Base-by-base conservation (phyloP, 2,329 filamentous ascomycete genomes). In the Lecanicillium sp. region DNA sequence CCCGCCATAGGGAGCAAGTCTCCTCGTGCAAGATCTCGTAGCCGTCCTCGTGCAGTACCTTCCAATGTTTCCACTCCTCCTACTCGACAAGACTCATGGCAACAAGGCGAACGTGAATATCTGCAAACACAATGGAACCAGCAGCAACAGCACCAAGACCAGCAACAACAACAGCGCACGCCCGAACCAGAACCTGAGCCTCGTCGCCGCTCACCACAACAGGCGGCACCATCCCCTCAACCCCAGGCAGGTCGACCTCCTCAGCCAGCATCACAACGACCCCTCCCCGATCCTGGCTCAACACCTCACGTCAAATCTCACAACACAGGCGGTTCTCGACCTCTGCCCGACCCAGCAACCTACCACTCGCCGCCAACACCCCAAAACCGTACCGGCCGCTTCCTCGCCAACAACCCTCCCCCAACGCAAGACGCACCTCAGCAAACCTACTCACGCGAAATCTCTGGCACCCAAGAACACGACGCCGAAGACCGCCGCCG, bases 1-100 rank as follows among this genome's bases (percentile, higher is more conserved):
- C 11, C 16, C n/a, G 51, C 46, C 44, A 20, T 18, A 11, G 31
- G 35, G n/a, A 40, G 42, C 13, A 41, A 29, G 13, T 39, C 37
- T 6, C 35, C 48, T 18, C 55, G 61, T 17, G 52, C 60, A 4
- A 58, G 65, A 29, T 70, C 68, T 3, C 61, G 61, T 44, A 70
- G 63, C 46, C 58, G 64, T 4, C 53, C 64, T 15, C 54, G 45
- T 15, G 43, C 45, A 4, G 29, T 29, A 20, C 25, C 41, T 9
- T 29, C 46, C 27, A 56, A 54, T 31, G 45, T 51, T 17, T 55
- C 62, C 42, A 46, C 63, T 39, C 51, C 66, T 6, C 64, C 73
- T 53, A 60, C 74, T 60, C 60, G 80, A 52, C 64, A 80, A 56
- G 62, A 84, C 56, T 71, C 83, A 45, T 84, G 78, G 77, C 59